Evolutionary conservation across 495 filamentous ascomycete species (phyloP), one percentile per base, ranked within the genome.

Genomic region (Staphylotrichum longicolle): DNA sequence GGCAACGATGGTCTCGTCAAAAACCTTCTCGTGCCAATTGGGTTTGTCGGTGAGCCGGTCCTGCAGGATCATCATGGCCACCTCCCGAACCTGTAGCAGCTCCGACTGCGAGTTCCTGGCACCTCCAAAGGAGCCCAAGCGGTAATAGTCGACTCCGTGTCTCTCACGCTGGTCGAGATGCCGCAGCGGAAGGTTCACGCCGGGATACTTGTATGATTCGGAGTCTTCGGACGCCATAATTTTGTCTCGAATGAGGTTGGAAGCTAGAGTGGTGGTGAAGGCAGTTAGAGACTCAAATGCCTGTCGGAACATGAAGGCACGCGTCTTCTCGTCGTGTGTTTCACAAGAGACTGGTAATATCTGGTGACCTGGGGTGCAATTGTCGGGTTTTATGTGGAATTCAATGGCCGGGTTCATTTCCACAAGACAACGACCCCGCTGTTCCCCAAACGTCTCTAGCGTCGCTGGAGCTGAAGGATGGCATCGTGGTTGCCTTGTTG

Each of bases 11-110:
- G 52, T 48, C 2, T 81, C 73, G 66, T 87, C 73, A 60, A 83
- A 83, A 49, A 86, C 75, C 68, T 87, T 81, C 20, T 73, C 68
- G 60, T 83, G 75, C 85, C 82, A 87, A 37, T 80, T 68, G 2
- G 70, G 69, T 53, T 80, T 81, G 63, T 77, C 74, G 2, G 73
- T 73, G 10, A 79, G 47, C 3, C 54, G 53, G 56, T 77, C 70
- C 74, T 77, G 75, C 7, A 77, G 27, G 5, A 66, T 34, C 60
- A 77, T 69, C 75, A 79, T 78, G 50, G 70, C 69, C 5, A 75
- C 65, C 57, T 77, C 76, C 27, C 75, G 70, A 32, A 75, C 65
- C 5, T 49, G 62, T 33, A 77, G 40, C 8, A 68, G 35, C 5
- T 48, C 49, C 35, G 68, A 63, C 1, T 44, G 0, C 51, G 9